phyloP scores from a whole-genome alignment of 202 grass and related monocot species.

The Panicum hallii region DNA sequence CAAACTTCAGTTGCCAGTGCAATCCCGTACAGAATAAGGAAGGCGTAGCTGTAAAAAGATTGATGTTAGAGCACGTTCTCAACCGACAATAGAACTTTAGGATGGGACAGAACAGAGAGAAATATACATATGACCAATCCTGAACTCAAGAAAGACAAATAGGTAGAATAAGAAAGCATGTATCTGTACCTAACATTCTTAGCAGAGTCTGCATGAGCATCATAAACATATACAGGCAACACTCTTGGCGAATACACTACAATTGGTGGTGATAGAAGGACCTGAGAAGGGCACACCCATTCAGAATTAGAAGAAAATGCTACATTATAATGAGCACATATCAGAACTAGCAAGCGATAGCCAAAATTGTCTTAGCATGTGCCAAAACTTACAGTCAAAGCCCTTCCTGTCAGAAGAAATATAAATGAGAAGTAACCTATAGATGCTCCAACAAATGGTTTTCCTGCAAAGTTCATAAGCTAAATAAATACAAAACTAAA shows the following conservation, averaged over 20 bases:
- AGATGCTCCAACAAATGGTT: slow-evolving; percentile 96
- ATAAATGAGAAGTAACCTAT: slow-evolving; percentile 98
- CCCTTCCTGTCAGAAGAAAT: slow-evolving; percentile 98
- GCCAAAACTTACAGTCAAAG: slow-evolving; percentile 91
- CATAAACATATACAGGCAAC: slow-evolving; percentile 97
- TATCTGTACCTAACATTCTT: slow-evolving; percentile 96
- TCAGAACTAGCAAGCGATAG: slow-evolving; percentile 32
- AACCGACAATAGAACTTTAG: slow-evolving; percentile 41
- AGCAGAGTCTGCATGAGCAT: slow-evolving; percentile 99
- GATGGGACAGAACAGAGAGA: slow-evolving; percentile 42
- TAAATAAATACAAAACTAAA: slow-evolving; percentile 35
- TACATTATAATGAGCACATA: slow-evolving; percentile 18
- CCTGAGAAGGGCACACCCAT: slow-evolving; percentile 60
- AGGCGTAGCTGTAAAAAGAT: slow-evolving; percentile 74
- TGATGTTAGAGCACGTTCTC: slow-evolving; percentile 43
- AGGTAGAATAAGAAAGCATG: slow-evolving; percentile 12
- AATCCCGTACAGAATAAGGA: slow-evolving; percentile 95
- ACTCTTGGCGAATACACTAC: slow-evolving; percentile 98
- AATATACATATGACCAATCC: slow-evolving; percentile 36
- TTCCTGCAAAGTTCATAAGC: slow-evolving; percentile 53
- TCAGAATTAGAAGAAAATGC: slow-evolving; percentile 27
- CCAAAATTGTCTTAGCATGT: slow-evolving; percentile 48
- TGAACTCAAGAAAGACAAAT: slow-evolving; percentile 25
- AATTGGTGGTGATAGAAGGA: slow-evolving; percentile 95
- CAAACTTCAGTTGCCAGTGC: slow-evolving; percentile 94